Evolutionary conservation across 768 basidiomycete genomes (phyloP).

Genomic region (Leucosporidium scottii): DNA sequence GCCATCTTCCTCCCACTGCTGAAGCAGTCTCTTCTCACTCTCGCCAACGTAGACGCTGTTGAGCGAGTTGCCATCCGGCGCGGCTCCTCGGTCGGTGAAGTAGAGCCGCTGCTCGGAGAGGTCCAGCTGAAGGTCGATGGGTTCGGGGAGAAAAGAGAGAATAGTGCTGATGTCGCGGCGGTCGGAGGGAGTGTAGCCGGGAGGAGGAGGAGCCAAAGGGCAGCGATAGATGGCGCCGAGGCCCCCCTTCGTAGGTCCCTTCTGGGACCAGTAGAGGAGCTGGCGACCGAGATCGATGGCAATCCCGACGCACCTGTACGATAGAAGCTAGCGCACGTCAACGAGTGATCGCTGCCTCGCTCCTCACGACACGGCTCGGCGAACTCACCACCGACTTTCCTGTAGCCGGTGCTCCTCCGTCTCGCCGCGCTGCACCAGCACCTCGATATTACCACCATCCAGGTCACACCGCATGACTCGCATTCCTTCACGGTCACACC

Average conservation of each 20-base stretch:
- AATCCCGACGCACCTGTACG: not conserved
- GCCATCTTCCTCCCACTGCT: not conserved
- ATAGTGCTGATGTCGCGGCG: not conserved
- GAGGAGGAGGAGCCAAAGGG: not conserved
- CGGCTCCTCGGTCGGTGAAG: not conserved
- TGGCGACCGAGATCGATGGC: not conserved
- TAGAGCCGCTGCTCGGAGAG: not conserved
- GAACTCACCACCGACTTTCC: not conserved
- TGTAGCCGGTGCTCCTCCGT: not conserved
- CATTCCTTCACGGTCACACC: not conserved
- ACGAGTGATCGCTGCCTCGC: too few species aligned
- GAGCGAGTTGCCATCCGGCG: not conserved
- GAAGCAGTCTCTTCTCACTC: not conserved
- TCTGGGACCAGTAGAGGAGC: not conserved
- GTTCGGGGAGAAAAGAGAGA: not conserved
- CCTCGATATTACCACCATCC: not conserved
- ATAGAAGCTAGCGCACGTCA: too few species aligned
- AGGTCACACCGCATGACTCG: not conserved
- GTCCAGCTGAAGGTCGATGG: not conserved
- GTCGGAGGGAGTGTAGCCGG: not conserved
- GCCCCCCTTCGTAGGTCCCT: not conserved
- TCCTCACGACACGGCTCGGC: too few species aligned
- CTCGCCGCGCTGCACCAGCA: not conserved
- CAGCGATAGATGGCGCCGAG: not conserved
- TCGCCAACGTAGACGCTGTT: not conserved